phyloP scores from a whole-genome alignment of 371 early-diverging fungal genomes.

The Conidiobolus incongruus region DNA sequence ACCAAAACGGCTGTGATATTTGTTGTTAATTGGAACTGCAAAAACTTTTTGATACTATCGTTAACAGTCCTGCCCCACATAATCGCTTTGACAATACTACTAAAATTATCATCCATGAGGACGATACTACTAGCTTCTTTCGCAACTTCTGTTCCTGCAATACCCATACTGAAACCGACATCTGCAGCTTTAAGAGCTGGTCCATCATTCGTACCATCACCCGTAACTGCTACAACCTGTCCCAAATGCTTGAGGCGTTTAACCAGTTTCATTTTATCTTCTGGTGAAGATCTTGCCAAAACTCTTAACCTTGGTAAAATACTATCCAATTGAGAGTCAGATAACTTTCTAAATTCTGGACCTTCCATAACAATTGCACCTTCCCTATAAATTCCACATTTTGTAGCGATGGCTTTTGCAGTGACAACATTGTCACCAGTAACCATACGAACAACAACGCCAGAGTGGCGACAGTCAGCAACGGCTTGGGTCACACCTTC shows the following conservation, averaged over 20 bases:
- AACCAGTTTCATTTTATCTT: constrained; percentile 49
- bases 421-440: constrained; percentile 59
- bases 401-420: constrained; percentile 45
- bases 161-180: too few species aligned
- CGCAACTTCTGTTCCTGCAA: too few species aligned
- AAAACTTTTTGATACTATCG: constrained; percentile 56
- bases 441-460: constrained; percentile 66
- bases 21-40: constrained; percentile 59
- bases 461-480: constrained; percentile 37
- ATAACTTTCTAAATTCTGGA: constrained; percentile 27
- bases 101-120: constrained; percentile 60
- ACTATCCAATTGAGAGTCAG: constrained; percentile 19
- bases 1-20: constrained; percentile 49
- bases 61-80: constrained; percentile 63
- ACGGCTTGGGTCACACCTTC: constrained; percentile 44
- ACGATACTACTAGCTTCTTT: too few species aligned
- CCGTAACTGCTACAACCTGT: constrained; percentile 59
- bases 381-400: constrained; percentile 35
- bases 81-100: constrained; percentile 47
- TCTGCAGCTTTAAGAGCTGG: too few species aligned
- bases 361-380: constrained; percentile 49
- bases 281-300: too few species aligned
- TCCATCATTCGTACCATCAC: too few species aligned
- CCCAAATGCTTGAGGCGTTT: constrained; percentile 29
- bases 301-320: constrained; percentile 31